These are phyloP conservation scores for Rhizopus microsporus DNA, from an alignment of 371 early-diverging fungal genomes.

Conservation along the genomic window DNA sequence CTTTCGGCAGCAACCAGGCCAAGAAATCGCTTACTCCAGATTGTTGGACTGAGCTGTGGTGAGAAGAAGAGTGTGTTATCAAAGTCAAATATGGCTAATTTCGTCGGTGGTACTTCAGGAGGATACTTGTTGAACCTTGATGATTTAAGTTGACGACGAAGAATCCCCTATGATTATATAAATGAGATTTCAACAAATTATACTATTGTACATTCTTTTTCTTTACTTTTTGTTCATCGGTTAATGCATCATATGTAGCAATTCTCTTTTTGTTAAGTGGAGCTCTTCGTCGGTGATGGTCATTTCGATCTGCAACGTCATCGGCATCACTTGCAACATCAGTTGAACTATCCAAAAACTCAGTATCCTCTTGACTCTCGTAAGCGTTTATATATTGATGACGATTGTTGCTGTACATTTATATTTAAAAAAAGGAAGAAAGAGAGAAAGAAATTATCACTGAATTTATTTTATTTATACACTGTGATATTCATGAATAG, in stretches of 20 bases:
- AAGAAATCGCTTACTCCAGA: constrained; percentile 68
- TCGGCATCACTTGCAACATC: too few species aligned
- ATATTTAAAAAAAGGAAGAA: constrained; percentile 6
- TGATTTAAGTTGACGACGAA: constrained; percentile 21
- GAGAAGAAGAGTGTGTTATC: constrained; percentile 89
- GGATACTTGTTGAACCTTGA: constrained; percentile 11
- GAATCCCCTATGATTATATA: constrained; percentile 12
- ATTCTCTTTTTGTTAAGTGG: too few species aligned
- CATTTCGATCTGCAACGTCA: too few species aligned
- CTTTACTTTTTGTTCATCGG: not conserved
- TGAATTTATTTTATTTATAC: constrained; percentile 35
- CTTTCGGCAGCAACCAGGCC: constrained; percentile 59
- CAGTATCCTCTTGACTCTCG: too few species aligned
- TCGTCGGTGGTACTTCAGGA: constrained; percentile 14
- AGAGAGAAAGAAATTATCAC: constrained; percentile 1
- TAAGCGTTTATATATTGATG: too few species aligned
- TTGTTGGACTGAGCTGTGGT: constrained; percentile 72
- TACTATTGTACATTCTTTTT: constrained; percentile 11
- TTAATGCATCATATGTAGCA: too few species aligned
- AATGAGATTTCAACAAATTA: not conserved
- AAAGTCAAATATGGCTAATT: constrained; percentile 76
- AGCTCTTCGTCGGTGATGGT: too few species aligned
- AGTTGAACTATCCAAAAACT: too few species aligned
- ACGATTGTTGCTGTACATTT: too few species aligned
- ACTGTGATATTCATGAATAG: constrained; percentile 61